These are phyloP conservation scores for Grammothele lineata DNA, from an alignment of 768 basidiomycete genomes.

Conservation along the genomic window DNA sequence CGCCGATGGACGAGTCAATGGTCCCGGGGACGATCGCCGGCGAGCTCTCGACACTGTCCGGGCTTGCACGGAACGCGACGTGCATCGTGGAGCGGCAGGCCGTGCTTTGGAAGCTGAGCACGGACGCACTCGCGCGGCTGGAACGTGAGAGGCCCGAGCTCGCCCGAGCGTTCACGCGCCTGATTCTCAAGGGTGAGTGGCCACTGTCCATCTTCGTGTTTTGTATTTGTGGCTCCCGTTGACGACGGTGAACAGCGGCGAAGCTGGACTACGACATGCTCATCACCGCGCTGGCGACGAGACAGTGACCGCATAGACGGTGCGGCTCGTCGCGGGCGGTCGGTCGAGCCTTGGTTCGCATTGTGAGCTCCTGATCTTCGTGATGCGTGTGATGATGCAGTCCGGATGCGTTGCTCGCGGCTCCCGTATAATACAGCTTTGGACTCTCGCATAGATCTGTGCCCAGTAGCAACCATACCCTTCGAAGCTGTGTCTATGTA, in stretches of 20 bases:
- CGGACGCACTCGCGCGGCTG: slow-evolving; percentile 51
- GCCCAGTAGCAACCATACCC: too few species aligned
- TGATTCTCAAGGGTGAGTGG: slow-evolving; percentile 66
- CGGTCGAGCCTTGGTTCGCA: too few species aligned
- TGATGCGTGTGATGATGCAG: too few species aligned
- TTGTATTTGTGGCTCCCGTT: too few species aligned
- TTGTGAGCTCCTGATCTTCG: too few species aligned
- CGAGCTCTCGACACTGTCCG: slow-evolving; percentile 82
- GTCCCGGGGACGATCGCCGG: slow-evolving; percentile 91
- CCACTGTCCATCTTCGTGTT: too few species aligned
- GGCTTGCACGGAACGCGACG: slow-evolving; percentile 77
- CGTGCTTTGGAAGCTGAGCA: slow-evolving; percentile 77
- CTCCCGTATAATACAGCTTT: too few species aligned
- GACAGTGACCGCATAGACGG: too few species aligned
- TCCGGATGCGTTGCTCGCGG: too few species aligned
- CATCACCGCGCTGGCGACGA: slow-evolving; percentile 49
- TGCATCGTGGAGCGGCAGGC: slow-evolving; percentile 77
- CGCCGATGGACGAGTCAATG: slow-evolving; percentile 83
- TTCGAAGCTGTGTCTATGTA: too few species aligned
- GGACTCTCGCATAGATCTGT: too few species aligned
- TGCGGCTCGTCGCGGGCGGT: too few species aligned
- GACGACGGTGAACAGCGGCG: slow-evolving; percentile 51
- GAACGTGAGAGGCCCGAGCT: slow-evolving; percentile 65
- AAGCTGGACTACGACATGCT: slow-evolving; percentile 63
- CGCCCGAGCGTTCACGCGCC: slow-evolving; percentile 58